These are phyloP conservation scores for Chlamydomonas eustigma DNA, from an alignment of 139 green algal genomes.

Conservation along the genomic window DNA sequence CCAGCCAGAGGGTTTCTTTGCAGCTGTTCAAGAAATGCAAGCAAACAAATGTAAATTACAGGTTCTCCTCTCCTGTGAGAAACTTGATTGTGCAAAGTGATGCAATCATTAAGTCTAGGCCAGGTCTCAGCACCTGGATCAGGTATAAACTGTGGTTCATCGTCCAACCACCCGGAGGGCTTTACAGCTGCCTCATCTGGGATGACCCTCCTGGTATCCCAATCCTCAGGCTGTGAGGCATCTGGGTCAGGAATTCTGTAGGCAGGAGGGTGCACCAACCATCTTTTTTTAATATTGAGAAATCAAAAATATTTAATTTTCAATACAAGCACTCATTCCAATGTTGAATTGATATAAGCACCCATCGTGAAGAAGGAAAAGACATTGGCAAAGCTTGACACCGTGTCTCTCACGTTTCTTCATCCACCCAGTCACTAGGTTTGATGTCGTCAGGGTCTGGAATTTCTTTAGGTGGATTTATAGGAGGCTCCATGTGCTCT, in stretches of 20 bases:
- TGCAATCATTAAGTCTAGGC: too few species aligned
- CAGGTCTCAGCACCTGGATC: constrained; percentile 56
- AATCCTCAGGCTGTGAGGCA: constrained; percentile 82
- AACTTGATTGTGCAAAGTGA: too few species aligned
- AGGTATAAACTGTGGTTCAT: constrained; percentile 76
- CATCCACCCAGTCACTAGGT: constrained; percentile 77
- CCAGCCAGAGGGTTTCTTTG: constrained; percentile 86
- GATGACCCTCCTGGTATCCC: constrained; percentile 80
- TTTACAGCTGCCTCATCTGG: constrained; percentile 73
- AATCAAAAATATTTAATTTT: too few species aligned
- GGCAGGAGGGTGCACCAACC: too few species aligned
- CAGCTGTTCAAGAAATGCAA: constrained; percentile 52
- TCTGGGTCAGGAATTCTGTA: constrained; percentile 78
- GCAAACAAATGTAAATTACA: too few species aligned
- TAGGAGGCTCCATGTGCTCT: constrained; percentile 49
- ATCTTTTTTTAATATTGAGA: too few species aligned
- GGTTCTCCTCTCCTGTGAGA: too few species aligned
- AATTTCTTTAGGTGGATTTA: constrained; percentile 78
- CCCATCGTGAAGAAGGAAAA: too few species aligned
- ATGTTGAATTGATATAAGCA: too few species aligned
- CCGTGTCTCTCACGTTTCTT: constrained; percentile 40
- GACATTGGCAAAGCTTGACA: neutral
- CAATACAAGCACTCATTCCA: too few species aligned
- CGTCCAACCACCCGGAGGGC: constrained; percentile 89
- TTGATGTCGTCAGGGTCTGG: constrained; percentile 80